A percentile compares a stretch with the other conserved stretches of the same genome.
Evolutionary conservation across 73 alveolate genomes (phyloP).

Genomic region (Urostyla sp.): DNA sequence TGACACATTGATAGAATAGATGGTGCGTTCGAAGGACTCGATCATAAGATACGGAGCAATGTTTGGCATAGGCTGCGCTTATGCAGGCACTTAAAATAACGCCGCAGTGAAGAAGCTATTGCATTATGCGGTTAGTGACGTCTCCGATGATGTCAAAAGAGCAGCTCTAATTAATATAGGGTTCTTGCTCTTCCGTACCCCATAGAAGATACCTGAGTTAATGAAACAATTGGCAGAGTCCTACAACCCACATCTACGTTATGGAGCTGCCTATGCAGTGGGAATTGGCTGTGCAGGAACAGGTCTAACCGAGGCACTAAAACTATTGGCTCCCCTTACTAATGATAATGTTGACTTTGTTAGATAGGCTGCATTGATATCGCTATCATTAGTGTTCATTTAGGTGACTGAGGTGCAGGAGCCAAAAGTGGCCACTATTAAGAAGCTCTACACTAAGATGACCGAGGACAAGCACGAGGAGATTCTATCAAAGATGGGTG

Average conservation of each 20-base stretch:
- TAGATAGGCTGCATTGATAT: constrained; percentile 95
- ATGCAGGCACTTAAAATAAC: constrained; percentile 97
- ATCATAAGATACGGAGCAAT: constrained; percentile 96
- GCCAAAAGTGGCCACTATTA: constrained; percentile 86
- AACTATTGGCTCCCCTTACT: constrained; percentile 89
- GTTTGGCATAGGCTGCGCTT: constrained; percentile 94
- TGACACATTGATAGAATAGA: constrained; percentile 84
- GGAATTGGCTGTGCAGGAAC: constrained; percentile 99
- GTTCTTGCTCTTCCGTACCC: constrained; percentile 84
- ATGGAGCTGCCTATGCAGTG: constrained; percentile 99
- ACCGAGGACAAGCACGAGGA: constrained; percentile 94
- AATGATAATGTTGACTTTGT: constrained; percentile 93
- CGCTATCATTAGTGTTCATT: constrained; percentile 87
- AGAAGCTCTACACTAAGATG: constrained; percentile 81
- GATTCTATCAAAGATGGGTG: constrained; percentile 94
- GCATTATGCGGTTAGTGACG: constrained; percentile 96
- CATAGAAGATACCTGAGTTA: constrained; percentile 92
- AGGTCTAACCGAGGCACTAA: constrained; percentile 89
- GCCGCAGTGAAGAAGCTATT: constrained; percentile 92
- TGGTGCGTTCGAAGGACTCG: constrained; percentile 86
- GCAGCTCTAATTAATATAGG: constrained; percentile 98
- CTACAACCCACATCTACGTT: constrained; percentile 98
- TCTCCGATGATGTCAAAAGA: constrained; percentile 97
- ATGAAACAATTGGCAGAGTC: constrained; percentile 90
- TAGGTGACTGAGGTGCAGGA: constrained; percentile 88